Evolutionary conservation across 2,329 filamentous ascomycete species (phyloP).

Genomic region (Clarireedia homoeocarpa): DNA sequence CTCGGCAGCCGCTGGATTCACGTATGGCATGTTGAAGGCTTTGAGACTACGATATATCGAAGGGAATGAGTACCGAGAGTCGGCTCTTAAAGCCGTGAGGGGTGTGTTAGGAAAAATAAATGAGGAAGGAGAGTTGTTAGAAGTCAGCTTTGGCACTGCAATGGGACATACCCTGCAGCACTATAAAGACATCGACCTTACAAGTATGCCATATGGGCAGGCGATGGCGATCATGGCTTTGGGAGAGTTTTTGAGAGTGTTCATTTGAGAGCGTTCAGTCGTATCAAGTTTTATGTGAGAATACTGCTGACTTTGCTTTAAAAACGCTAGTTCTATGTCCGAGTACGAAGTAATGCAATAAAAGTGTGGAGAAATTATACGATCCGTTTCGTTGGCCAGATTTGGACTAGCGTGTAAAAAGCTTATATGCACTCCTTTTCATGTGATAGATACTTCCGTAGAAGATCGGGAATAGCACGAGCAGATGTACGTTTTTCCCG

Average conservation of each 20-base stretch:
- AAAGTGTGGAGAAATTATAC: background rate
- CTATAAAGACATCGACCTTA: conserved; percentile 68
- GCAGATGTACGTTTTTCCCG: too few relatives aligned
- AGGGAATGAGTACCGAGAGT: conserved; percentile 48
- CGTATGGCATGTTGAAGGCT: conserved; percentile 71
- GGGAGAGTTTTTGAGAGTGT: conserved; percentile 57
- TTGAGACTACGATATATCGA: conserved; percentile 60
- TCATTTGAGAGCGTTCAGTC: background rate
- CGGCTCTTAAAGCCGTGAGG: conserved; percentile 57
- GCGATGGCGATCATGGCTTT: conserved; percentile 79
- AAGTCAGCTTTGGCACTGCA: conserved; percentile 71
- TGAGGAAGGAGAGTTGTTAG: conserved; percentile 58
- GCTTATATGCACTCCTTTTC: background rate
- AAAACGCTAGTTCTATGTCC: too few relatives aligned
- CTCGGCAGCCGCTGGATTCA: conserved; percentile 73
- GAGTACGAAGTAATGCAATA: background rate
- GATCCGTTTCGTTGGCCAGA: background rate
- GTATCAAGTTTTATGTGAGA: too few relatives aligned
- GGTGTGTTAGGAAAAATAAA: conserved; percentile 61
- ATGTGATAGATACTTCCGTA: background rate
- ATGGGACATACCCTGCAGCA: conserved; percentile 70
- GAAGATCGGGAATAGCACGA: background rate
- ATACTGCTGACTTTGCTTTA: too few relatives aligned
- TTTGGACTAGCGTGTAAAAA: background rate
- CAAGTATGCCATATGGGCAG: conserved; percentile 79